Evolutionary conservation across 768 basidiomycete genomes (phyloP).

Genomic region (Lentinula sp.): DNA sequence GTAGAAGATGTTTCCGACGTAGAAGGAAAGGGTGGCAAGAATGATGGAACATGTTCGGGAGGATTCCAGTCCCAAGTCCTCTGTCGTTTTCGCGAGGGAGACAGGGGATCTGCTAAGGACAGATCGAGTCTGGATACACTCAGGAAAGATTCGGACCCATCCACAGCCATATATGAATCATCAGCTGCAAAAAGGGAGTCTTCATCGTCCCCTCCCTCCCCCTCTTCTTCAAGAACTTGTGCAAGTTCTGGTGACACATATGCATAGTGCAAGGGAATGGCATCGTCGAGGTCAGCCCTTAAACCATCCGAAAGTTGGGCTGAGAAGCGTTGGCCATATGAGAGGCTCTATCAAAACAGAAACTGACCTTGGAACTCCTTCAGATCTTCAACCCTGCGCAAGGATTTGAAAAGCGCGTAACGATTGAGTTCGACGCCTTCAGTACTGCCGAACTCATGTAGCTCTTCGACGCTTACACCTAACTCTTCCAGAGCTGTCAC

Average conservation of each 20-base stretch:
- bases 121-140: slow-evolving; percentile 46
- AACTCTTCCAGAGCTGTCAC: slow-evolving; percentile 67
- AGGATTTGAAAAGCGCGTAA: slow-evolving; percentile 53
- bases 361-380: slow-evolving; percentile 65
- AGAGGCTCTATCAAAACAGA: slow-evolving; percentile 13
- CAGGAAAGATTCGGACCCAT: slow-evolving; percentile 12
- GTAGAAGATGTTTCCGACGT: slow-evolving; percentile 22
- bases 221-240: slow-evolving; percentile 10
- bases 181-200: slow-evolving; percentile 18
- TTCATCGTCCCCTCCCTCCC: slow-evolving; percentile 19
- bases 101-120: slow-evolving; percentile 52
- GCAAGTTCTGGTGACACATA: slow-evolving; percentile 17
- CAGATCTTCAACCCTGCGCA: slow-evolving; percentile 65
- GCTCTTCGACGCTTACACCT: slow-evolving; percentile 65
- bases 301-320: slow-evolving; percentile 58
- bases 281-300: slow-evolving; percentile 48
- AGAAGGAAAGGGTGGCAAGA: slow-evolving; percentile 63
- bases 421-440: slow-evolving; percentile 67
- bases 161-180: slow-evolving; percentile 10
- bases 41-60: slow-evolving; percentile 58
- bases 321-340: slow-evolving; percentile 27
- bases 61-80: slow-evolving; percentile 54
- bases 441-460: slow-evolving; percentile 56
- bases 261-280: slow-evolving; percentile 45
- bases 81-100: slow-evolving; percentile 52